Evolutionary conservation across 768 basidiomycete species (phyloP), one percentile per base, ranked within the genome.

Genomic region (Lactarius tabidus): DNA sequence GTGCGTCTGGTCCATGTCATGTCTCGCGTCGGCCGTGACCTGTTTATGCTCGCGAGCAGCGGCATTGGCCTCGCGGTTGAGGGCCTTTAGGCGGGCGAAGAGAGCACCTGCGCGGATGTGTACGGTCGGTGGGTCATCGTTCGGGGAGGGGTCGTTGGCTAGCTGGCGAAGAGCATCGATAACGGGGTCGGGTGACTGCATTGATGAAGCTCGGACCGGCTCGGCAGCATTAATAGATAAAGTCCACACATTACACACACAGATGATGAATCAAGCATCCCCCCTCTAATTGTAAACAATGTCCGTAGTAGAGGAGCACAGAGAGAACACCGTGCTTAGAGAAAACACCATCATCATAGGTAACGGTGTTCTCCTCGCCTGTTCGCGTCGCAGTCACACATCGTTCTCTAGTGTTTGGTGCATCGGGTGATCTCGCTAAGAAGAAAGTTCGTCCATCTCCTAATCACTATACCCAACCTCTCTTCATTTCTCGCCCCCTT

Each of bases 381-480:
- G 31, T 52, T 43, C 55, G 18, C 60, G 62, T 66, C 53, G 59
- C 64, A 15, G 35, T 62, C 18, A 39, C 60, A 43, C 41, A 41
- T 59, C 1, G 14, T 53, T 7, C 43, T 61, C 12, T 73, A 94
- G 95, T 98, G 60, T 85, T 95, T 66, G 96, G 96, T 63, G 96
- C 96, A 3, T 95, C 93, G 62, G 96, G 96, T 45, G 96, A 99
- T 81, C 82, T 99, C 54, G 96, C 96, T 68, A 96, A 97, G 89
- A 99, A 99, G 81, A 99, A 99, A 85, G 95, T 86, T 57, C 56
- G 74, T 62, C 59, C 48, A 36, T 51, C 54, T 57, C 57, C 62
- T 57, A 29, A 28, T 29, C 10, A 26, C 23, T 23, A 6, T 12
- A 48, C 23, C 10, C 12, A 14, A 26, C n/a, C 15, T 1, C n/a